Percentiles rank a stretch among this genome's conserved stretches.
phyloP scores from a whole-genome alignment of 768 basidiomycete species.

The Calocybe indica region DNA sequence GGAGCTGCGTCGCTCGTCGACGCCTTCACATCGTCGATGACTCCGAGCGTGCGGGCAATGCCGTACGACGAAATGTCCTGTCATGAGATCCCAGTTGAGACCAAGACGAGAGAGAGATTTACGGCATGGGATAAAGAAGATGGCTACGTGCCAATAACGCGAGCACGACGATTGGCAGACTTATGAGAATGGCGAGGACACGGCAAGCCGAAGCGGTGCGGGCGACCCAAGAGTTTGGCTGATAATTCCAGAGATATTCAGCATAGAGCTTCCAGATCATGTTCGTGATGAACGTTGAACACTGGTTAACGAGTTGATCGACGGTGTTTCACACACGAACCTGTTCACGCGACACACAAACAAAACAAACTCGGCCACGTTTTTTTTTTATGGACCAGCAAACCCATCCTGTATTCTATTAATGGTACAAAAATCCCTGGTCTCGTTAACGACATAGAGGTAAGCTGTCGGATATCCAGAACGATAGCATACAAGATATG shows the following conservation, averaged over 20 bases:
- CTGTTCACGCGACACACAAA: no score
- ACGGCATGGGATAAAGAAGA: conserved; percentile 8
- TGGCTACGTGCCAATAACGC: conserved; percentile 43
- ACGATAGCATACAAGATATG: no score
- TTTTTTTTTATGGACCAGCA: no score
- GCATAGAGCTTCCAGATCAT: conserved; percentile 57
- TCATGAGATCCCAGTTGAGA: neutral
- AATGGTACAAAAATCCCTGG: no score
- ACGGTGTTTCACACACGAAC: no score
- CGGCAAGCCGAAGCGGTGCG: conserved; percentile 59
- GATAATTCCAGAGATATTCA: conserved; percentile 58
- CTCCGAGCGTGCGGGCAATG: conserved; percentile 76
- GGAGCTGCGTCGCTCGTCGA: conserved; percentile 59
- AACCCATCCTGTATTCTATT: no score
- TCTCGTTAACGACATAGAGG: no score
- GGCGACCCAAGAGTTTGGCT: conserved; percentile 61
- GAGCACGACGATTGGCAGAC: conserved; percentile 56
- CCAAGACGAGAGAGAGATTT: conserved; percentile 1
- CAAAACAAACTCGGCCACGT: no score
- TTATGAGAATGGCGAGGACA: conserved; percentile 56
- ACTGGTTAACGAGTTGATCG: conserved; percentile 15
- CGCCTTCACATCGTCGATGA: conserved; percentile 69
- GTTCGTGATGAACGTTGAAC: conserved; percentile 31
- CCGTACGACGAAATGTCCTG: conserved; percentile 80
- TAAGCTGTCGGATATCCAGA: no score